phyloP scores from a whole-genome alignment of 2,329 filamentous ascomycete species.

The Penicillium thymicola region DNA sequence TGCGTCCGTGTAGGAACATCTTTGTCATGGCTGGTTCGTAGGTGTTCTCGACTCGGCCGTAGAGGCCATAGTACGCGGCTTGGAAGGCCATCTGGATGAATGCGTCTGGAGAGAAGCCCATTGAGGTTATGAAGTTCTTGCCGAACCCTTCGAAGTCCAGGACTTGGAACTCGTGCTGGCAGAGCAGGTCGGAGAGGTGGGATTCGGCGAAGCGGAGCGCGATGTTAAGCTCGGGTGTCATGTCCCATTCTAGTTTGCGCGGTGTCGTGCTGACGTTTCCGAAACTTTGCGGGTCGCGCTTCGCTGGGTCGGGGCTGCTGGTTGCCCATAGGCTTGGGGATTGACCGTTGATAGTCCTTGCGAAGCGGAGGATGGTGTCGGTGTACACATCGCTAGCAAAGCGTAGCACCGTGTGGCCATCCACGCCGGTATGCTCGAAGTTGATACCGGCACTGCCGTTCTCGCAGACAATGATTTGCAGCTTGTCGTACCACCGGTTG shows the following conservation, averaged over 20 bases:
- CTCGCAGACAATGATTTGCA: conserved; percentile 98
- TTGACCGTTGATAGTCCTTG: conserved; percentile 89
- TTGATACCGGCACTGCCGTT: conserved; percentile 98
- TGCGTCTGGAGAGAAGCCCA: conserved; percentile 94
- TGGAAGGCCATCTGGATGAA: conserved; percentile 99
- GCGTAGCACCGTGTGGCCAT: conserved; percentile 92
- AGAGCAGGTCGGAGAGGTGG: conserved; percentile 85
- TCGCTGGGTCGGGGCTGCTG: conserved; percentile 84
- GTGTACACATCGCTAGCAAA: conserved; percentile 97
- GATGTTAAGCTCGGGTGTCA: conserved; percentile 85
- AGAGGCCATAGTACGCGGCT: conserved; percentile 94
- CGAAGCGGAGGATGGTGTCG: conserved; percentile 94
- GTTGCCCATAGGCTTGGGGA: conserved; percentile 91
- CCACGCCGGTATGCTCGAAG: conserved; percentile 97
- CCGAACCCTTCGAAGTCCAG: conserved; percentile 86
- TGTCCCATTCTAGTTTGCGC: conserved; percentile 96
- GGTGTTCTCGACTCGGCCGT: conserved; percentile 87
- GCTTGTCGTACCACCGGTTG: conserved; percentile 98
- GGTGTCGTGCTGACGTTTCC: conserved; percentile 91
- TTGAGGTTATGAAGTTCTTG: conserved; percentile 95
- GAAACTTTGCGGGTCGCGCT: conserved; percentile 85
- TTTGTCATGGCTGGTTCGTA: conserved; percentile 99
- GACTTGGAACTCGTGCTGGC: conserved; percentile 93
- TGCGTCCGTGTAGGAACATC: conserved; percentile 84
- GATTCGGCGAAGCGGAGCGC: conserved; percentile 95